Evolutionary conservation across 768 basidiomycete species (phyloP), one percentile per base, ranked within the genome.

Genomic region (Leccinum ochraceum): DNA sequence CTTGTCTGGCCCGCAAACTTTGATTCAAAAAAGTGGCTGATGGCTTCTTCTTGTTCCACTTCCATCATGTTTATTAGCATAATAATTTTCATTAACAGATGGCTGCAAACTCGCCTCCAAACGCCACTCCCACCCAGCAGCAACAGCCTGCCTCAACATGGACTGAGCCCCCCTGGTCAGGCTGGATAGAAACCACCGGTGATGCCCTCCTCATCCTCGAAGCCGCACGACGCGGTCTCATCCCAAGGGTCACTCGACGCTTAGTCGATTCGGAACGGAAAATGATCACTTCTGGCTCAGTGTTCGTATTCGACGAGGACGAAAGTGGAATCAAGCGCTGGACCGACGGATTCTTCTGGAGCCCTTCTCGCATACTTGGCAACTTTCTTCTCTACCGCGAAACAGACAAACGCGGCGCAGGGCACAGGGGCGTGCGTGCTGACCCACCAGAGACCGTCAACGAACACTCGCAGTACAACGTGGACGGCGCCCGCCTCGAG

Each of bases 291-390:
- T 91, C 89, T 6, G 95, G 95, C 59, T 91, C 90, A 7, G 94
- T 98, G 11, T 98, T 98, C 68, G 95, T 97, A 65, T 98, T 97
- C 70, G 94, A 98, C 74, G 95, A 97, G 79, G 90, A 94, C 68
- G 94, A 96, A 77, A 94, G 92, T 69, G 94, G 95, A 28, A 98
- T 98, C 79, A 96, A 95, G 78, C 84, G 95, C 49, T 97, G 95
- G 92, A 98, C 95, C 2, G 95, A 98, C 76, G 94, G 95, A n/a
- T 88, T 92, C 72, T 90, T 90, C 72, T 97, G 95, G 95, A 92
- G 89, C 66, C 95, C 95, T 0, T 90, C 88, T 65, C 81, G 95
- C 60, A 97, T 97, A 28, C 78, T 97, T 60, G 93, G 93, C 67
- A 98, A 98, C 74, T 98, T 97, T 71, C 79, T 98, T 68, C 86